Percentiles rank a stretch among this genome's conserved stretches.
These are phyloP conservation scores for Mycena vulgaris DNA, from an alignment of 768 basidiomycete species.

Conservation along the genomic window DNA sequence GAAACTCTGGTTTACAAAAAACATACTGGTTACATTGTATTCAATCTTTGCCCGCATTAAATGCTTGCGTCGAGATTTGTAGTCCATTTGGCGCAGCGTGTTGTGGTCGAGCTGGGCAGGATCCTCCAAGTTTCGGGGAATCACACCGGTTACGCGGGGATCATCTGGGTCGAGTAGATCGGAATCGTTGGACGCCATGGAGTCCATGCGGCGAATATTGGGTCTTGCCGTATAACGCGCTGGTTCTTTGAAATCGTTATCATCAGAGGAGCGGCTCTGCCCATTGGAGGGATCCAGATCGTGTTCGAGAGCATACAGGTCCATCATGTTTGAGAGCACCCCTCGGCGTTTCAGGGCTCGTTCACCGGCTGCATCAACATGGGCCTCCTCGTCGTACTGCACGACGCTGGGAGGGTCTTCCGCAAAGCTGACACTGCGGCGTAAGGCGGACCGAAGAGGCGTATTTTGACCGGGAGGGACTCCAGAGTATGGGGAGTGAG, in stretches of 20 bases:
- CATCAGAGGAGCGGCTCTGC: conserved; percentile 18
- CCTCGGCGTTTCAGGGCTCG: conserved; percentile 60
- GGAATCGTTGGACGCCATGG: conserved; percentile 63
- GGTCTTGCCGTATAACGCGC: conserved; percentile 44
- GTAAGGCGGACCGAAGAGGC: conserved; percentile 45
- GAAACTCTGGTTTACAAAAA: conserved; percentile 2
- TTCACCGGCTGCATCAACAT: conserved; percentile 46
- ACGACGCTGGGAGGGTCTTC: conserved; percentile 45
- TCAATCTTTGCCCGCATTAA: conserved; percentile 77
- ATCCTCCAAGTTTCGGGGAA: conserved; percentile 66
- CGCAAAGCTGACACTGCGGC: conserved; percentile 61
- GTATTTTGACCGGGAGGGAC: conserved; percentile 37
- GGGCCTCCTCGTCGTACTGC: conserved; percentile 40
- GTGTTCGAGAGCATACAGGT: conserved; percentile 62
- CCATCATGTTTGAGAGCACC: conserved; percentile 65
- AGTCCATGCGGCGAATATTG: conserved; percentile 57
- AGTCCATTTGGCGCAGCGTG: conserved; percentile 75
- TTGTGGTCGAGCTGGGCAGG: conserved; percentile 75
- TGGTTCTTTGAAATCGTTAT: conserved; percentile 40
- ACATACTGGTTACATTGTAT: conserved; percentile 80
- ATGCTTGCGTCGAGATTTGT: conserved; percentile 77
- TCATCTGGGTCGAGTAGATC: conserved; percentile 81
- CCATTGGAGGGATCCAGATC: conserved; percentile 31
- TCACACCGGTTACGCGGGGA: conserved; percentile 75
- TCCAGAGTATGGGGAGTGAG: conserved; percentile 67